Evolutionary conservation across 176 grass and related monocot species (phyloP).

Genomic region (Aegilops umbellulata): DNA sequence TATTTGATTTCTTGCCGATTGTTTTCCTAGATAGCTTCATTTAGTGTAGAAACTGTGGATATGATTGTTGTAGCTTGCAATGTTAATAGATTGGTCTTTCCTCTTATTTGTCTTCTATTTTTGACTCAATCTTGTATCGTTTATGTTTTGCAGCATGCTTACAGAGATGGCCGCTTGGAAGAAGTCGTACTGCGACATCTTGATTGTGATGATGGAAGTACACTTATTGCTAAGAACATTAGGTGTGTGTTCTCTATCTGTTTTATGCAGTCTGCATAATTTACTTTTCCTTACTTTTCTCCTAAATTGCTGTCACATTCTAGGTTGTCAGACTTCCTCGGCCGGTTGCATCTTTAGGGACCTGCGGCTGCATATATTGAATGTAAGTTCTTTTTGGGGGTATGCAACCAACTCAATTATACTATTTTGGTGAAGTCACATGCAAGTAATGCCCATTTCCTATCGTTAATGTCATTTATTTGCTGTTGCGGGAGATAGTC

Average conservation of each 20-base stretch:
- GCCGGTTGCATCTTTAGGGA: constrained; percentile 61
- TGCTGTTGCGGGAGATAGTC: background rate
- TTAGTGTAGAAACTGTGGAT: background rate
- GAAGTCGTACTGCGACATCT: constrained; percentile 83
- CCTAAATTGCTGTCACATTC: constrained; percentile 7
- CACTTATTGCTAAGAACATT: constrained; percentile 90
- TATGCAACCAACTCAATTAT: background rate
- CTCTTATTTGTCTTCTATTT: background rate
- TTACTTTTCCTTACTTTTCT: background rate
- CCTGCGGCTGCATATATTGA: constrained; percentile 23
- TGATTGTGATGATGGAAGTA: constrained; percentile 90
- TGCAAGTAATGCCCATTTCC: background rate
- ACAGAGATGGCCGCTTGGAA: constrained; percentile 88
- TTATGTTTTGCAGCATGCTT: constrained; percentile 73
- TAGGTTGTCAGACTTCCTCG: constrained; percentile 82
- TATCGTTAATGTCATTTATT: background rate
- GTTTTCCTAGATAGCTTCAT: background rate
- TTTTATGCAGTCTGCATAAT: background rate
- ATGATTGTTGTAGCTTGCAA: background rate
- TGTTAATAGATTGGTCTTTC: background rate
- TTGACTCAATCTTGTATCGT: constrained; percentile 18
- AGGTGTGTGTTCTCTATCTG: constrained; percentile 41
- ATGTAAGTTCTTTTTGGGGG: constrained; percentile 24
- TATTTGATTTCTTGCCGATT: background rate
- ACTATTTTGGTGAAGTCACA: background rate